phyloP scores from a whole-genome alignment of 2,329 filamentous ascomycete species.

The Trichoderma sp. region DNA sequence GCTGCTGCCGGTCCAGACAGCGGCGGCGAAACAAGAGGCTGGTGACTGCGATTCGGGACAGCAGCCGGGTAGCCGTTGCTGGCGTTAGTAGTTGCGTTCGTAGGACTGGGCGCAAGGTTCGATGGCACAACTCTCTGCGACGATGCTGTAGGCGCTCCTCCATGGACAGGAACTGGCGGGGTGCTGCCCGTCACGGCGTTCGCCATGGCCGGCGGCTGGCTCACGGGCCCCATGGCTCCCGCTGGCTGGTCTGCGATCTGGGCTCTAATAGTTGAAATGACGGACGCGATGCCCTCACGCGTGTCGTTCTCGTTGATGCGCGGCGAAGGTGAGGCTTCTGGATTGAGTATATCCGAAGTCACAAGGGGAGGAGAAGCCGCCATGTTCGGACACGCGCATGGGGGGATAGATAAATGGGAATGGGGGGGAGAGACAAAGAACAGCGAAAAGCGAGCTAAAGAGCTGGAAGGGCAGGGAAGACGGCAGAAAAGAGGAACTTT shows the following conservation, averaged over 20 bases:
- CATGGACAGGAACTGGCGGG: not conserved
- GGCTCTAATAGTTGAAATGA: not conserved
- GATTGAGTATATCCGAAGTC: not conserved
- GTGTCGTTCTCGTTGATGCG: not conserved
- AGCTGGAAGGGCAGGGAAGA: not conserved
- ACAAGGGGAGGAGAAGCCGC: not conserved
- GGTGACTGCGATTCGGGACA: not conserved
- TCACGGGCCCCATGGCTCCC: not conserved
- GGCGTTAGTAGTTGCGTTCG: not conserved
- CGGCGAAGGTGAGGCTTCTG: not conserved
- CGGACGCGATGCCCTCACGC: conserved; percentile 17
- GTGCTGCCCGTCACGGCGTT: not conserved
- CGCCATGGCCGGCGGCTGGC: not conserved
- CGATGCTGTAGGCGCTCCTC: not conserved
- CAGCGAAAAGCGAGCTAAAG: not conserved
- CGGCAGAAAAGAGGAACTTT: not conserved
- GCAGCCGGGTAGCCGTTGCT: not conserved
- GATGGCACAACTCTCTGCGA: not conserved
- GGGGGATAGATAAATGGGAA: not conserved
- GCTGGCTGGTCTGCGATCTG: not conserved
- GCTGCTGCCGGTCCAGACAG: not conserved
- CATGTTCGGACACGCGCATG: not conserved
- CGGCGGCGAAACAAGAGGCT: not conserved
- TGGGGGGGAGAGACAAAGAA: not conserved
- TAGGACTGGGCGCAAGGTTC: not conserved